phyloP scores from a whole-genome alignment of 1,284 basidiomycete species.

The Gomphus bonarii region DNA sequence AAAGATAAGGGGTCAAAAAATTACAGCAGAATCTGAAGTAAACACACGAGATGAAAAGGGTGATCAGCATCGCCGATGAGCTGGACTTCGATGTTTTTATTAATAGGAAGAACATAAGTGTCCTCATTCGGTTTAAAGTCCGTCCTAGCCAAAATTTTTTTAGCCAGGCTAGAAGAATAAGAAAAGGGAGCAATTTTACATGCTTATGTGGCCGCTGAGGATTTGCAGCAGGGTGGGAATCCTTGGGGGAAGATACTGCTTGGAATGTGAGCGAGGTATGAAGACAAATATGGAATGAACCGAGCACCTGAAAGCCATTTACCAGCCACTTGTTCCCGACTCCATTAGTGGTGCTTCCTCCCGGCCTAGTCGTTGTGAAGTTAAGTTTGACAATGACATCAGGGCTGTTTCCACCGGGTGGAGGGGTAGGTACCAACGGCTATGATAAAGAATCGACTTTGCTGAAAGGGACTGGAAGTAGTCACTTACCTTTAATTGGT shows the following conservation, averaged over 20 bases:
- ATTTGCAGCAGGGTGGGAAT: conserved; percentile 23
- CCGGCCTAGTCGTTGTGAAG: conserved; percentile 1
- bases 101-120: conserved; percentile 15
- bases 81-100: conserved; percentile 17
- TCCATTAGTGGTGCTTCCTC: background rate
- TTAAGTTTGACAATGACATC: conserved; percentile 7
- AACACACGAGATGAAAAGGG: conserved; percentile 10
- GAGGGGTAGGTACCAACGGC: background rate
- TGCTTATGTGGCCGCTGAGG: conserved; percentile 18
- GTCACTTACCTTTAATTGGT: conserved; percentile 16
- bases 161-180: background rate
- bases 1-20: background rate
- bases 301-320: conserved; percentile 4
- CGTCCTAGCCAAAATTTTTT: background rate
- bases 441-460: background rate
- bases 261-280: background rate
- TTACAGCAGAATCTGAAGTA: background rate
- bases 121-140: background rate
- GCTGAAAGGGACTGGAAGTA: background rate
- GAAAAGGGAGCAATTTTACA: conserved; percentile 6
- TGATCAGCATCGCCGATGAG: conserved; percentile 6
- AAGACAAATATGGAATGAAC: background rate
- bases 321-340: conserved; percentile 19
- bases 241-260: conserved; percentile 17
- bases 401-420: conserved; percentile 4